Evolutionary conservation across 2,329 filamentous ascomycete genomes (phyloP), one percentile per base, ranked within the genome.

Genomic region (Pseudogymnoascus sp.): DNA sequence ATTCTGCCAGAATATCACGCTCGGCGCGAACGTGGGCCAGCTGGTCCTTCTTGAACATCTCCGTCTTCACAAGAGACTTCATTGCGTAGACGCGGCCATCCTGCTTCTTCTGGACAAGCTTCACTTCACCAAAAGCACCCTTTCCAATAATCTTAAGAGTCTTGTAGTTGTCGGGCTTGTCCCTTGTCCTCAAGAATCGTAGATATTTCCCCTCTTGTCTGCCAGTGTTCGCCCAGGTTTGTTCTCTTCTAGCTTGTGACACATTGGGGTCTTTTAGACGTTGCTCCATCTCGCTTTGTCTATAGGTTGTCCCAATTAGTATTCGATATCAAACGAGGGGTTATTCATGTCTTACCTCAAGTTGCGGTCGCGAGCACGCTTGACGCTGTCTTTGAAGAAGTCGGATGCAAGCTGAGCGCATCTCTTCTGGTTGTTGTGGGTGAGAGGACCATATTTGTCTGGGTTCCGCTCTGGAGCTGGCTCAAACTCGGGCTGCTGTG

Each of bases 41-140:
- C 75, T 99, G 94, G 72, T 99, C 94, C 76, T 96, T 97, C 78
- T 96, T 97, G 80, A 97, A 97, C 94, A 99, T 99, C 76, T 99
- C 94, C 57, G 91, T 91, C 81, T 99, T 99, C 75, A 99, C 91
- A 67, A 99, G 81, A 50, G 93, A 97, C 80, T 99, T 99, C 80
- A 99, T 88, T 63, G 94, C 94, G 70, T 97, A 99, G 66, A 99
- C 92, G 76, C 96, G 96, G 75, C 90, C 91, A 71, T 97, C 94
- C 60, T 90, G 86, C 81, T 92, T 96, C 78, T 96, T 90, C 78
- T 96, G 92, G 62, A 99, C 94, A 64, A 99, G 82, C 77, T 96
- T 96, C 70, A 99, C 94, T 76, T 99, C 94, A 73, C 94, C 94
- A 71, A 99, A 99, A 12, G 94, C 94, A 75, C 94, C 94, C 81